Percentiles rank a stretch among this genome's conserved stretches.
Conservation (phyloP, 371 early-diverging fungal species). For the Funneliformis caledonium region DNA sequence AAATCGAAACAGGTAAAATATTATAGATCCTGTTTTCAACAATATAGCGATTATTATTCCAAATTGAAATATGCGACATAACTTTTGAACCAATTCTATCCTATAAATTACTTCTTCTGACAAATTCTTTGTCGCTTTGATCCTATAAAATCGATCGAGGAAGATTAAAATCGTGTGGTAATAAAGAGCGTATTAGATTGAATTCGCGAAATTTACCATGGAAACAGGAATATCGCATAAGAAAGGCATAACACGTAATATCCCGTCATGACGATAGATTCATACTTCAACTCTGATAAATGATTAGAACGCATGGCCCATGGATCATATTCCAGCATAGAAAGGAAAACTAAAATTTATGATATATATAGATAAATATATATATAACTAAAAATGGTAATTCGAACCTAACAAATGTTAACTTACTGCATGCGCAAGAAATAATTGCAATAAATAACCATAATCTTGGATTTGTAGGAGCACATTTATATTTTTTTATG, state of each 20-base stretch:
- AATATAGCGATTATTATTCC: not conserved
- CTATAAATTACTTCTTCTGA: not conserved
- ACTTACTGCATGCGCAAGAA: not conserved
- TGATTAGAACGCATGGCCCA: not conserved
- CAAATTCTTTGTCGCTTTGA: constrained; percentile 5
- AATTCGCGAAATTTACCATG: constrained; percentile 18
- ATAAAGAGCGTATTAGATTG: not conserved
- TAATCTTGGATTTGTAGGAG: not conserved
- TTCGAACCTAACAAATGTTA: not conserved
- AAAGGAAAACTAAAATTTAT: constrained; percentile 2
- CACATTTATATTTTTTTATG: not conserved
- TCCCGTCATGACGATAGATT: not conserved
- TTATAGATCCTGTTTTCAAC: not conserved
- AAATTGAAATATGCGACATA: not conserved
- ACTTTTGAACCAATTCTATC: not conserved
- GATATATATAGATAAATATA: not conserved
- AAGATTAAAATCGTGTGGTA: not conserved
- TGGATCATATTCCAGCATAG: constrained; percentile 6
- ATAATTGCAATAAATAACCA: constrained; percentile 6
- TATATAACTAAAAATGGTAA: not conserved
- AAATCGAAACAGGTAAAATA: not conserved
- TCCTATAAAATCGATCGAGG: not conserved
- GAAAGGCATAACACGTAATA: not conserved
- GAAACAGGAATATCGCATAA: constrained; percentile 18
- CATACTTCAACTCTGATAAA: not conserved